Conservation (phyloP, 1,284 basidiomycete genomes). For the Irpex sp. region DNA sequence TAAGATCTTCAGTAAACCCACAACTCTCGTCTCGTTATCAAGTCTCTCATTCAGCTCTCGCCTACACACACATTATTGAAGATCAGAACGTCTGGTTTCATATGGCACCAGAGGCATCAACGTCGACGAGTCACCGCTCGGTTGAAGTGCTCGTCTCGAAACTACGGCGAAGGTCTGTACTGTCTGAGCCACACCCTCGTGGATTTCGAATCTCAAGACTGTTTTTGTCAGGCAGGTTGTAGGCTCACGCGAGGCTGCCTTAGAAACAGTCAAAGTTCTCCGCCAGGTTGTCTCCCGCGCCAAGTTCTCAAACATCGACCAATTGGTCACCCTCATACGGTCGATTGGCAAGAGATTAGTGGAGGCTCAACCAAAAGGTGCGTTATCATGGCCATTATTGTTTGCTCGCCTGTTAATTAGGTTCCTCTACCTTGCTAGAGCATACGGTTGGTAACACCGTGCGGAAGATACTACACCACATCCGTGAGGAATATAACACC, state of each 20-base stretch:
- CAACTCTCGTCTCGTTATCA: not conserved
- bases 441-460: constrained; percentile 94
- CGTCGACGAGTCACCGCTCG: constrained; percentile 40
- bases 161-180: constrained; percentile 60
- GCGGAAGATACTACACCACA: constrained; percentile 86
- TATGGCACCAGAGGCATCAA: constrained; percentile 4
- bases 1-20: not conserved
- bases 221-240: constrained; percentile 68
- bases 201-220: not conserved
- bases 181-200: not conserved
- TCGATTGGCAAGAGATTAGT: constrained; percentile 77
- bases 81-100: not conserved
- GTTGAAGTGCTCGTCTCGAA: constrained; percentile 66
- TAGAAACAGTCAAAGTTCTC: constrained; percentile 86
- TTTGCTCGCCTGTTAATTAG: not conserved
- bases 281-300: constrained; percentile 88
- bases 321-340: constrained; percentile 81
- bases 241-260: constrained; percentile 83
- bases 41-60: not conserved
- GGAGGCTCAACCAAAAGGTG: constrained; percentile 92
- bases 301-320: constrained; percentile 83
- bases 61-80: not conserved
- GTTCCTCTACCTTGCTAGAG: constrained; percentile 53
- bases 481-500: constrained; percentile 89
- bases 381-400: not conserved